Evolutionary conservation across 192 early-diverging fungal genomes (phyloP).

Genomic region (Coemansia sp.): DNA sequence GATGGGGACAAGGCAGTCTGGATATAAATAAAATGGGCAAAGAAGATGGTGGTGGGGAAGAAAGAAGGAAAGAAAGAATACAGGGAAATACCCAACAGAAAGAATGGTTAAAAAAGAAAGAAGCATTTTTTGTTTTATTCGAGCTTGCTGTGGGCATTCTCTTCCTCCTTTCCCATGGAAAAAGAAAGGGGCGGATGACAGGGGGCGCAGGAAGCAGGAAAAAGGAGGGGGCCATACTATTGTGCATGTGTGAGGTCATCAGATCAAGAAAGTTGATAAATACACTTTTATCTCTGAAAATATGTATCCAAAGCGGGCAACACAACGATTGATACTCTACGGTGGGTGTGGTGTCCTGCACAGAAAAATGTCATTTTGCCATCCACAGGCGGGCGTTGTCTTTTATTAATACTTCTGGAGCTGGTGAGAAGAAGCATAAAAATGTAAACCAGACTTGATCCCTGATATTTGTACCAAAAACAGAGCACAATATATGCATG

Average conservation of each 20-base stretch:
- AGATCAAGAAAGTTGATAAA: background rate
- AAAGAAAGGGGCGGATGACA: background rate
- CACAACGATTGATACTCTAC: no score
- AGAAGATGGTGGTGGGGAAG: background rate
- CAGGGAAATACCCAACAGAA: background rate
- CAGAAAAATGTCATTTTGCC: no score
- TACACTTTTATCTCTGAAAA: no score
- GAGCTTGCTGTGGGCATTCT: background rate
- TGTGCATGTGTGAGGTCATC: background rate
- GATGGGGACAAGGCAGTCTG: background rate
- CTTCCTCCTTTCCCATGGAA: background rate
- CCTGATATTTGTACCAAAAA: no score
- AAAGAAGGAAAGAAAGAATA: conserved; percentile 7
- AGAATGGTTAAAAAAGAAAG: background rate
- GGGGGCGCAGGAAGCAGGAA: background rate
- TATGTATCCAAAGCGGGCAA: no score
- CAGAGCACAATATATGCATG: no score
- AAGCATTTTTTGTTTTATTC: background rate
- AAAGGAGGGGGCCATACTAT: background rate
- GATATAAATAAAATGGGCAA: background rate
- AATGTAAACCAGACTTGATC: no score
- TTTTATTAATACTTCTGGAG: no score
- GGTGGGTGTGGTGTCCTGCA: no score
- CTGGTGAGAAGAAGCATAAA: no score
- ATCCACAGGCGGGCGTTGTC: no score